Base-by-base conservation (phyloP, 2,329 filamentous ascomycete genomes). In the Drechslera avenae region DNA sequence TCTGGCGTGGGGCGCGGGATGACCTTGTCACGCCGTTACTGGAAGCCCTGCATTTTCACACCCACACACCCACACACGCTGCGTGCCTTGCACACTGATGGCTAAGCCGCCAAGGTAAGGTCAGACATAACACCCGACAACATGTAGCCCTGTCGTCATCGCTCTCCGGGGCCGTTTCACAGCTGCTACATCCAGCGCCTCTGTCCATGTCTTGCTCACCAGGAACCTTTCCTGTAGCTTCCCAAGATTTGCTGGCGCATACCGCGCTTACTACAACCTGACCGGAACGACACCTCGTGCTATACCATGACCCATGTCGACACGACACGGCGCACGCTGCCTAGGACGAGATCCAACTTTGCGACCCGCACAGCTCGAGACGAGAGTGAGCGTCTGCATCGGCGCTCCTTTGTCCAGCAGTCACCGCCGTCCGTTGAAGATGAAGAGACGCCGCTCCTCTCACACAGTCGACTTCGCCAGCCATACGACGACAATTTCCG, bases 331-430 rank as follows among this genome's bases (percentile, higher is more conserved):
- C 69, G 57, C 31, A 62, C 68, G 59, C 65, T 67, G 39, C 60
- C 64, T 35, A 62, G 71, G 49, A 62, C 64, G 5, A 67, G 62
- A 31, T 73, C 78, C 23, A 79, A 74, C 56, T 81, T 81, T 59
- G 71, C 75, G 40, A 66, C 77, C 16, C 70, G 74, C 14, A 74
- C 77, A 17, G 77, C 79, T 17, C 71, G 67, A 41, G 79, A 81
- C 59, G 72, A 75, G 44, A 70, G 71, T 34, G 73, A 74, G 46
- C 76, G 78, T 50, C 63, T 81, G 47, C 71, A 74, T 45, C 71
- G 77, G 39, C 73, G 76, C 31, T 73, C 72, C 6, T 57, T 69
- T 37, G 62, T 47, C 4, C 62, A 67, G 26, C 57, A 59, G 16
- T 63, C 64, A 10, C 59, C 67, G 13, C 64, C 63, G 9, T 62